phyloP scores from a whole-genome alignment of 208 protist species.

The Trypanosoma cruzi region DNA sequence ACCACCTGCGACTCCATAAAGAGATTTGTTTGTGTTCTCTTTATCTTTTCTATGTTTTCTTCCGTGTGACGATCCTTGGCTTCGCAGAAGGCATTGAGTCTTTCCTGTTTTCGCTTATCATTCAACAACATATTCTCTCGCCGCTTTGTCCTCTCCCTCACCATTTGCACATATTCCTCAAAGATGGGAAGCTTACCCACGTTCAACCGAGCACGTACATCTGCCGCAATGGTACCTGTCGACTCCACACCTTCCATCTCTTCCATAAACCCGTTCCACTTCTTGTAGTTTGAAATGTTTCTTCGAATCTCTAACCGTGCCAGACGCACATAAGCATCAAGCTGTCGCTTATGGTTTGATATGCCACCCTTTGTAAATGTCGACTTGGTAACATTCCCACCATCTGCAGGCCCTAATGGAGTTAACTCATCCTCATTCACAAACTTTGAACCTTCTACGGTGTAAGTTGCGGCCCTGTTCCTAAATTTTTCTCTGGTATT shows the following conservation, averaged over 20 bases:
- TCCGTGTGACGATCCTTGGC: slow-evolving; percentile 18
- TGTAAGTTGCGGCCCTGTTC: neutral
- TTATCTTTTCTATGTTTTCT: slow-evolving; percentile 21
- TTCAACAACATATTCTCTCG: neutral
- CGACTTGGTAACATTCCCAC: neutral
- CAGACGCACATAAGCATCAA: slow-evolving; percentile 29
- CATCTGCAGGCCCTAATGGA: neutral
- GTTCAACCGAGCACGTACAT: slow-evolving; percentile 20
- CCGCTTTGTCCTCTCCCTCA: slow-evolving; percentile 6
- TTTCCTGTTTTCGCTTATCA: slow-evolving; percentile 4
- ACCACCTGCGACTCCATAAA: slow-evolving; percentile 14
- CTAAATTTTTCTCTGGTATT: neutral
- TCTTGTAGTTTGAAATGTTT: slow-evolving; percentile 27
- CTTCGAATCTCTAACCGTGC: slow-evolving; percentile 24
- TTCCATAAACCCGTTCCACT: slow-evolving; percentile 30
- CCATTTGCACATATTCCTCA: slow-evolving; percentile 28
- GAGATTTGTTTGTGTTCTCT: slow-evolving; percentile 11
- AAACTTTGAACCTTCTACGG: neutral
- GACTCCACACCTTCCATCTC: slow-evolving; percentile 31
- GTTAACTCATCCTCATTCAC: neutral
- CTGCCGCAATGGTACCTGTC: slow-evolving; percentile 30
- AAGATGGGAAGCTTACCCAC: slow-evolving; percentile 22
- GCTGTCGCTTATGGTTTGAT: slow-evolving; percentile 16
- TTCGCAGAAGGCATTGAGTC: neutral
- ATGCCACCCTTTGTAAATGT: neutral